Evolutionary conservation across 176 grass and related monocot species (phyloP).

Genomic region (Avena sativa): DNA sequence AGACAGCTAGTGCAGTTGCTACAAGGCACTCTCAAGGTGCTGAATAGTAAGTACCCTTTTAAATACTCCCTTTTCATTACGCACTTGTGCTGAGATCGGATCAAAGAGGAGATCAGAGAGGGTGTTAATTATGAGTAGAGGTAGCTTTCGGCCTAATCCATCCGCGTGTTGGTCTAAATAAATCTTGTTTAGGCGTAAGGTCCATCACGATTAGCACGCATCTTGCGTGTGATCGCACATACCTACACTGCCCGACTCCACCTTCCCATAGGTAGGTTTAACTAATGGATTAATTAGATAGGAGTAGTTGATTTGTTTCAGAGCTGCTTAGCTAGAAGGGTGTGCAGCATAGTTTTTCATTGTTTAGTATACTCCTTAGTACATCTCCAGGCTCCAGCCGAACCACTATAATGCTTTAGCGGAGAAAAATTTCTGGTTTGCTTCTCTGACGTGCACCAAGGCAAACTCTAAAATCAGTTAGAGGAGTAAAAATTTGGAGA

Average conservation of each 20-base stretch:
- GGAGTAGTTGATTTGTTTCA: no score
- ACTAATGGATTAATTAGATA: neutral
- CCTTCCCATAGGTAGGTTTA: neutral
- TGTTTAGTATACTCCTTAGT: no score
- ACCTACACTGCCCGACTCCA: neutral
- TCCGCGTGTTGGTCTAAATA: constrained; percentile 32
- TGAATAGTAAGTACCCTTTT: neutral
- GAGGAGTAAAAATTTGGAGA: no score
- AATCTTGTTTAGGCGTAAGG: constrained; percentile 14
- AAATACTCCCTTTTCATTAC: constrained; percentile 32
- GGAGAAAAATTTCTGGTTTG: no score
- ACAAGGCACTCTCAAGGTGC: constrained; percentile 3
- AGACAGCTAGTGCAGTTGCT: constrained; percentile 13
- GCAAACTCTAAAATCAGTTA: no score
- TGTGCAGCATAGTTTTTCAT: no score
- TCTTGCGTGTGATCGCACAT: neutral
- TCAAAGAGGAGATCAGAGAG: neutral
- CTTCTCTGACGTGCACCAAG: no score
- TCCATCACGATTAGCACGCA: neutral
- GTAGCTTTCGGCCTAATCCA: constrained; percentile 28
- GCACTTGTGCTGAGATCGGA: constrained; percentile 33
- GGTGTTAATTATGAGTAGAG: neutral
- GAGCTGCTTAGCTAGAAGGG: no score
- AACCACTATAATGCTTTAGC: no score
- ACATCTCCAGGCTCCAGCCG: no score